A percentile compares a stretch with the other conserved stretches of the same genome.
Conservation (phyloP, 2,329 filamentous ascomycete genomes). For the Fusarium globosum region DNA sequence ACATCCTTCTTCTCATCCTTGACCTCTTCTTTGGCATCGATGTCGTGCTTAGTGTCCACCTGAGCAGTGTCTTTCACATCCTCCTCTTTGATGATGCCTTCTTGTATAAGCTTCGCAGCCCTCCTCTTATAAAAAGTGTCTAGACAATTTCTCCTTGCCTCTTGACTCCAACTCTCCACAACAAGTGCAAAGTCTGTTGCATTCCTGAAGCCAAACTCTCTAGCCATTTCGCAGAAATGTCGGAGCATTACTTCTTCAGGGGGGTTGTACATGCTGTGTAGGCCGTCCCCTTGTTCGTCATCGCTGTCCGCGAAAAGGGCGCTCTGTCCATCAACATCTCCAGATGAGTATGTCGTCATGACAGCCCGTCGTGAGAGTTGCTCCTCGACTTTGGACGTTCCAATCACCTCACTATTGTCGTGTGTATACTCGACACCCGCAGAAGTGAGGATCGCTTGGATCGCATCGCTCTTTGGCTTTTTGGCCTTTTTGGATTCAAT, state of each 20-base stretch:
- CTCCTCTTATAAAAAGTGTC: slow-evolving; percentile 82
- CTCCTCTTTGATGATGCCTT: slow-evolving; percentile 40
- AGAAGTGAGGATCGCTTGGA: slow-evolving; percentile 88
- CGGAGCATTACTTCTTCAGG: slow-evolving; percentile 77
- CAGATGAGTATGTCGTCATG: slow-evolving; percentile 60
- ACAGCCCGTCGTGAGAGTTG: slow-evolving; percentile 82
- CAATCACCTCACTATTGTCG: slow-evolving; percentile 94
- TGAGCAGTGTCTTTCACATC: slow-evolving; percentile 43
- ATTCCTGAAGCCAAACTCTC: slow-evolving; percentile 78
- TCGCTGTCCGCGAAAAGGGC: slow-evolving; percentile 68
- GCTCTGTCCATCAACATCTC: slow-evolving; percentile 61
- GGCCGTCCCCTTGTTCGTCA: slow-evolving; percentile 46
- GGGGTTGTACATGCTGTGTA: slow-evolving; percentile 71
- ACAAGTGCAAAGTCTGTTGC: slow-evolving; percentile 88
- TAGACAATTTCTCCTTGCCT: slow-evolving; percentile 80
- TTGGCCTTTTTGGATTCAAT: slow-evolving; percentile 50
- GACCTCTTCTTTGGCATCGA: slow-evolving; percentile 14
- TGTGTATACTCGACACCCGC: slow-evolving; percentile 96
- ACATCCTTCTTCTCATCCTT: slow-evolving; percentile 28
- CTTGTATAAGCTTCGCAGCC: slow-evolving; percentile 60
- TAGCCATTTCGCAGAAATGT: slow-evolving; percentile 93
- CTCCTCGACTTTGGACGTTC: slow-evolving; percentile 90
- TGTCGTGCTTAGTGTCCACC: background rate
- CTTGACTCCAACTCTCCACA: slow-evolving; percentile 91
- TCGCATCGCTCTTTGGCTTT: slow-evolving; percentile 72